These are phyloP conservation scores for Apiospora kogelbergensis DNA, from an alignment of 2,329 filamentous ascomycete genomes.

Conservation along the genomic window DNA sequence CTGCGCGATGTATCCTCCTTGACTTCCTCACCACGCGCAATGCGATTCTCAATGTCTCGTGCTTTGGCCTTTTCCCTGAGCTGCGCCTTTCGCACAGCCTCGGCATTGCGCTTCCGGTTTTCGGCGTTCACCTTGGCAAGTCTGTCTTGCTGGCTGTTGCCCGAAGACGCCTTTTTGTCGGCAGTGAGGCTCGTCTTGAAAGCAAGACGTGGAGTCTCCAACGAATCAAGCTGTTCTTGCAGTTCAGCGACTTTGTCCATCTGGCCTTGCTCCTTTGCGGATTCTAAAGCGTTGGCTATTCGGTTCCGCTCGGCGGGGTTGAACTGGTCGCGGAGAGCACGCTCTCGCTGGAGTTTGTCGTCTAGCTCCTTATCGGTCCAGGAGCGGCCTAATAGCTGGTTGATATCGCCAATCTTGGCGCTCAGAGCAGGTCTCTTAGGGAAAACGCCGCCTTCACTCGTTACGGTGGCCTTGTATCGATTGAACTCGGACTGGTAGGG, in stretches of 20 bases:
- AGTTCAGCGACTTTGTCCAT: slow-evolving; percentile 54
- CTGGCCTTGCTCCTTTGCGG: slow-evolving; percentile 65
- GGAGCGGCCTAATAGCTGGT: slow-evolving; percentile 71
- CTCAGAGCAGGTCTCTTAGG: slow-evolving; percentile 71
- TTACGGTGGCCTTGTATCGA: slow-evolving; percentile 74
- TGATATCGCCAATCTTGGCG: slow-evolving; percentile 78
- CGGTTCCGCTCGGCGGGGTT: slow-evolving; percentile 68
- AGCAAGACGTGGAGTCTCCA: slow-evolving; percentile 71
- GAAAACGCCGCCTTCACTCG: slow-evolving; percentile 68
- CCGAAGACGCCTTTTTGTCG: slow-evolving; percentile 50
- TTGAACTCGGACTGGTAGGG: slow-evolving; percentile 68
- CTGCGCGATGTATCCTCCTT: slow-evolving; percentile 57
- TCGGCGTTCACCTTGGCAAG: slow-evolving; percentile 80
- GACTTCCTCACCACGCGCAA: slow-evolving; percentile 63
- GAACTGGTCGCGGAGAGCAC: slow-evolving; percentile 64
- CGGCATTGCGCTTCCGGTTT: slow-evolving; percentile 82
- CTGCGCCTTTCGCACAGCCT: slow-evolving; percentile 88
- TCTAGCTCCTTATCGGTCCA: slow-evolving; percentile 85
- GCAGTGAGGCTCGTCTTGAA: slow-evolving; percentile 64
- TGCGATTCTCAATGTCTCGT: slow-evolving; percentile 59
- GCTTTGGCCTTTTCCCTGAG: slow-evolving; percentile 72
- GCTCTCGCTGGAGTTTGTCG: slow-evolving; percentile 72
- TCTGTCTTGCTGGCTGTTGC: slow-evolving; percentile 71
- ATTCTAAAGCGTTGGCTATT: slow-evolving; percentile 63
- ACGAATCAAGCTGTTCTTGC: slow-evolving; percentile 60